A percentile compares a stretch with the other conserved stretches of the same genome.
These are phyloP conservation scores for Cladosporium oxysporum DNA, from an alignment of 2,329 filamentous ascomycete species.

Conservation along the genomic window DNA sequence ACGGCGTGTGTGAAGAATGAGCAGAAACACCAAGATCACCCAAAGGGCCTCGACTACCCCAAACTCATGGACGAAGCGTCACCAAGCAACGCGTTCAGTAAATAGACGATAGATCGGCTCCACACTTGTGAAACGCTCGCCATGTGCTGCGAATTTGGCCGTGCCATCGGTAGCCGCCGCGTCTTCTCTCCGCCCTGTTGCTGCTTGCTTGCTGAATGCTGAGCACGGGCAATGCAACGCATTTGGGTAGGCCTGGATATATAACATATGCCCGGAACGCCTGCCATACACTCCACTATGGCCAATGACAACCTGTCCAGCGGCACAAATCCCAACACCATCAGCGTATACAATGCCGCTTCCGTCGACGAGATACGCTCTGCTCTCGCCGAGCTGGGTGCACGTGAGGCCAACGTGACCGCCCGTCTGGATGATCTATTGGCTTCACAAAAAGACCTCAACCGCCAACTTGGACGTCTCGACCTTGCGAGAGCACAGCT, in stretches of 20 bases:
- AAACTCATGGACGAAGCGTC: conserved; percentile 10
- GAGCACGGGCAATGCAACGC: not conserved
- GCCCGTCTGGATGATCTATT: conserved; percentile 74
- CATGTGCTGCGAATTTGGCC: not conserved
- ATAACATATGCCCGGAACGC: not conserved
- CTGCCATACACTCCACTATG: not conserved
- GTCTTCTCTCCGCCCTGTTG: conserved; percentile 9
- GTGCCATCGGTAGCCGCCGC: conserved; percentile 2
- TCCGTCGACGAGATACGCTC: conserved; percentile 78
- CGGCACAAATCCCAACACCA: not conserved
- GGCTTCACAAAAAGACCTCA: conserved; percentile 80
- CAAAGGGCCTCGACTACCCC: not conserved
- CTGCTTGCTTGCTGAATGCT: not conserved
- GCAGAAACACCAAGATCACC: not conserved
- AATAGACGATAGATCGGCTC: conserved; percentile 15
- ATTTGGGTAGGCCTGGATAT: not conserved
- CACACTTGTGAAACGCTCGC: conserved; percentile 16
- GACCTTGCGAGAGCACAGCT: conserved; percentile 87
- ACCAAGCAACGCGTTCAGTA: conserved; percentile 18
- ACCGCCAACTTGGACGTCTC: conserved; percentile 80
- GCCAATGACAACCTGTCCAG: conserved; percentile 7
- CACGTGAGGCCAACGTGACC: conserved; percentile 73
- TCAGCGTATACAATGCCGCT: conserved; percentile 56
- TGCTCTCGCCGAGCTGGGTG: conserved; percentile 72
- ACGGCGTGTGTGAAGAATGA: conserved; percentile 8